phyloP scores from a whole-genome alignment of 306 rosid genomes.

The Prosopis cineraria region DNA sequence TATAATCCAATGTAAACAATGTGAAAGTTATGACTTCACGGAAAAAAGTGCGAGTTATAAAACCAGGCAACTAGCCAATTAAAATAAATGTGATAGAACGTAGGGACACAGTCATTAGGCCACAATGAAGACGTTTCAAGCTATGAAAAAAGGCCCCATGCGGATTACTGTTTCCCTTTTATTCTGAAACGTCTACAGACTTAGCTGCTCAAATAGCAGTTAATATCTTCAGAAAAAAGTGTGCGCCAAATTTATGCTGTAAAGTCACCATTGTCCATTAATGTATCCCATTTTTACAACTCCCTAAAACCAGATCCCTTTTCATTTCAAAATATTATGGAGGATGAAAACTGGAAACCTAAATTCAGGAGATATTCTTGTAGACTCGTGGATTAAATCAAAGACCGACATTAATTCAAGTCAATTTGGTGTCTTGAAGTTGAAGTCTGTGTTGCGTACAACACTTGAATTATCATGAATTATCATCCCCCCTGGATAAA shows the following conservation, averaged over 20 bases:
- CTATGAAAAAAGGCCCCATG: constrained; percentile 2
- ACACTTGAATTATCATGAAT: background rate
- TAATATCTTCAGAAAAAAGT: background rate
- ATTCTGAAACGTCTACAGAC: constrained; percentile 10
- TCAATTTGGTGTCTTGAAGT: background rate
- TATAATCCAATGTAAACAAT: constrained; percentile 13
- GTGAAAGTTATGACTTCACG: background rate
- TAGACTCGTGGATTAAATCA: background rate
- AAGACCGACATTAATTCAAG: background rate
- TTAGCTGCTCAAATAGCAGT: constrained; percentile 6
- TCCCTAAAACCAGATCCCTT: background rate
- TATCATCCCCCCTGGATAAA: background rate
- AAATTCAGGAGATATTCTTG: background rate
- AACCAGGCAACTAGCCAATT: background rate
- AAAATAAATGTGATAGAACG: background rate
- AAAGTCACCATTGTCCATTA: constrained; percentile 1
- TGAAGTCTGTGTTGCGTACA: background rate
- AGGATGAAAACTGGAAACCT: background rate
- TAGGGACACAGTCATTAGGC: constrained; percentile 4
- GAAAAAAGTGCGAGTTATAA: background rate
- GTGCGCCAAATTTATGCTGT: background rate
- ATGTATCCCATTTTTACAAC: constrained; percentile 6
- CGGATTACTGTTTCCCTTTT: background rate
- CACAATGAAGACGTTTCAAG: background rate
- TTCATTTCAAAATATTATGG: background rate